phyloP scores from a whole-genome alignment of 352 stramenopile species.

The Thraustotheca clavata region DNA sequence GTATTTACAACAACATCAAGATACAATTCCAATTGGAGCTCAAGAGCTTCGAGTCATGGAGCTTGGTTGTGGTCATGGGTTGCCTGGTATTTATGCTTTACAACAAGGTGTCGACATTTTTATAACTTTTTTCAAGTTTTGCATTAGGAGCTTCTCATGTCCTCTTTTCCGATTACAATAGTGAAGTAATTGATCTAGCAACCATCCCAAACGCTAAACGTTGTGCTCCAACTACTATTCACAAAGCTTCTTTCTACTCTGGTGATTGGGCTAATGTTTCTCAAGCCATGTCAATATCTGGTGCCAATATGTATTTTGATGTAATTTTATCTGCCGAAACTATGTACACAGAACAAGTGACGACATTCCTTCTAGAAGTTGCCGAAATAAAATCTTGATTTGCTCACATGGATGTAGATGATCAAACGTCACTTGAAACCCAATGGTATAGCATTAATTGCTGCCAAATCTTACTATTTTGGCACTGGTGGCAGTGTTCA shows the following conservation, averaged over 20 bases:
- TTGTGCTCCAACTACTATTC: conserved; percentile 31
- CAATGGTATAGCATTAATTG: conserved; percentile 43
- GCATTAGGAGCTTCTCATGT: conserved; percentile 46
- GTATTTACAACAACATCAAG: conserved; percentile 35
- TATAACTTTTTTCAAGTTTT: not conserved
- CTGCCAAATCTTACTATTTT: conserved; percentile 85
- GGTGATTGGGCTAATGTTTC: conserved; percentile 65
- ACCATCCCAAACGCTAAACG: conserved; percentile 66
- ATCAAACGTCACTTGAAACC: conserved; percentile 65
- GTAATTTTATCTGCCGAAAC: conserved; percentile 79
- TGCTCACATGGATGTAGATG: conserved; percentile 27
- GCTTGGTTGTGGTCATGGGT: conserved; percentile 66
- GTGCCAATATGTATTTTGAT: conserved; percentile 39
- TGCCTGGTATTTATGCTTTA: conserved; percentile 69
- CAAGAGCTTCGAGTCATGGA: conserved; percentile 43
- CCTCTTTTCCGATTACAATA: conserved; percentile 83
- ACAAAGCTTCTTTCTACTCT: conserved; percentile 56
- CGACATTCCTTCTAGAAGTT: conserved; percentile 60
- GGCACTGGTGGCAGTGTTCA: conserved; percentile 80
- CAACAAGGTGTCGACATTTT: conserved; percentile 32
- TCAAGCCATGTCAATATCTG: conserved; percentile 31
- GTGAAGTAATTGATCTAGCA: conserved; percentile 78
- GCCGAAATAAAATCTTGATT: not conserved
- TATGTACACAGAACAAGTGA: conserved; percentile 76
- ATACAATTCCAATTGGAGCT: conserved; percentile 22